A percentile compares a stretch with the other conserved stretches of the same genome.
Conservation (phyloP, 805 yeast genomes). For the Myxozyma monticola region DNA sequence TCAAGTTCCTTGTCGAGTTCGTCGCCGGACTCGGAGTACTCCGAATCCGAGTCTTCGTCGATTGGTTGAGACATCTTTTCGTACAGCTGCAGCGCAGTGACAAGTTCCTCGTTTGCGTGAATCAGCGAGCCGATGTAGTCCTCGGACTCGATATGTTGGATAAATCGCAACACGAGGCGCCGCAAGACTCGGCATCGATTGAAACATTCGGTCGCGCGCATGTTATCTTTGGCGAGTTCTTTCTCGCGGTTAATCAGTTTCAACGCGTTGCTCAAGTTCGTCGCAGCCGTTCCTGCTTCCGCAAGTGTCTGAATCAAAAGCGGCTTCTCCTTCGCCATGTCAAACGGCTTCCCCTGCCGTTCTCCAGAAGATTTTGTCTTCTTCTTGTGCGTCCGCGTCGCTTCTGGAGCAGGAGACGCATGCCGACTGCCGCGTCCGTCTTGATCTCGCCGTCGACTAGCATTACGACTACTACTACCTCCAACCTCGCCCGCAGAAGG, state of each 20-base stretch:
- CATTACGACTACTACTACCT: constrained; percentile 1
- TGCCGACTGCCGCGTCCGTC: constrained; percentile 5
- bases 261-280: constrained; percentile 64
- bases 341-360: constrained; percentile 13
- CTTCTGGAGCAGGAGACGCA: constrained; percentile 1
- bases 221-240: constrained; percentile 63
- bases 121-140: constrained; percentile 85
- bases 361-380: not conserved
- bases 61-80: constrained; percentile 56
- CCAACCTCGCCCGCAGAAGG: constrained; percentile 1
- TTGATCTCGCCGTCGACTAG: not conserved
- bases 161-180: constrained; percentile 72
- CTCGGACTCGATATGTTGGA: constrained; percentile 81
- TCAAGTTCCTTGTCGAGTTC: constrained; percentile 9
- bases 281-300: constrained; percentile 71
- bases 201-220: constrained; percentile 61
- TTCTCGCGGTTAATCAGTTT: constrained; percentile 45
- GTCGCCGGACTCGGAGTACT: constrained; percentile 43
- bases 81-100: constrained; percentile 65
- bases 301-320: constrained; percentile 67
- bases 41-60: constrained; percentile 47
- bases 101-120: constrained; percentile 87
- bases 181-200: constrained; percentile 74
- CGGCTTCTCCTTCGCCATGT: constrained; percentile 67
- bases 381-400: constrained; percentile 1